phyloP scores from a whole-genome alignment of 345 rosid genomes.

The Sisymbrium altissimum region DNA sequence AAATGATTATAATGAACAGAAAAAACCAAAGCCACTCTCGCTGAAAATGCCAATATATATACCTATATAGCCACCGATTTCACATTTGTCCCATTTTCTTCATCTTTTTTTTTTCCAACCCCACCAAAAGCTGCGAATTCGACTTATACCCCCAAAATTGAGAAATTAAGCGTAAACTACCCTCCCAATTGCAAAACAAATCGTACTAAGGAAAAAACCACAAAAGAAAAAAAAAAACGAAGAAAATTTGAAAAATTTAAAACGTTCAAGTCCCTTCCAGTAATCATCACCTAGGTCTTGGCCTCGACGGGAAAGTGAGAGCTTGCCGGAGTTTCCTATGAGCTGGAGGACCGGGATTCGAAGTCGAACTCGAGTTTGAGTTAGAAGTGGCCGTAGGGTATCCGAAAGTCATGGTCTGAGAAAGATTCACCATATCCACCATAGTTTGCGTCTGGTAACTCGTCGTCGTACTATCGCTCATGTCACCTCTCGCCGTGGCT shows the following conservation, averaged over 20 bases:
- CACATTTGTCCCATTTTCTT: slow-evolving; percentile 10
- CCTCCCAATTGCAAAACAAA: slow-evolving; percentile 27
- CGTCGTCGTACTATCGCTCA: slow-evolving; percentile 62
- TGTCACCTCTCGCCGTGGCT: slow-evolving; percentile 92
- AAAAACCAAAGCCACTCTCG: background rate
- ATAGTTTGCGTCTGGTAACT: slow-evolving; percentile 90
- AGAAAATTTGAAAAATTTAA: background rate
- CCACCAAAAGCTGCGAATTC: slow-evolving; percentile 16
- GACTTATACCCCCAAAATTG: slow-evolving; percentile 35
- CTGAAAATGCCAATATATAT: slow-evolving; percentile 23
- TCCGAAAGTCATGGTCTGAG: slow-evolving; percentile 69
- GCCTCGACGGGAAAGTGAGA: slow-evolving; percentile 61
- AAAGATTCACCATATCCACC: slow-evolving; percentile 93
- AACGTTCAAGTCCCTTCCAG: background rate
- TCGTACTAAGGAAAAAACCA: background rate
- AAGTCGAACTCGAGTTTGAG: background rate
- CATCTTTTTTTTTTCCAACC: background rate
- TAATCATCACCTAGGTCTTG: slow-evolving; percentile 53
- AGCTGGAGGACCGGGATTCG: slow-evolving; percentile 23
- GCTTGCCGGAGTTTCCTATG: slow-evolving; percentile 67
- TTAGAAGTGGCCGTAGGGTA: background rate
- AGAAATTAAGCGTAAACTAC: slow-evolving; percentile 18
- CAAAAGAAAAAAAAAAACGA: background rate
- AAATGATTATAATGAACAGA: background rate
- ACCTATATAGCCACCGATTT: slow-evolving; percentile 1